Evolutionary conservation across 257 asterid genomes (phyloP).

Genomic region (Salvia splendens): DNA sequence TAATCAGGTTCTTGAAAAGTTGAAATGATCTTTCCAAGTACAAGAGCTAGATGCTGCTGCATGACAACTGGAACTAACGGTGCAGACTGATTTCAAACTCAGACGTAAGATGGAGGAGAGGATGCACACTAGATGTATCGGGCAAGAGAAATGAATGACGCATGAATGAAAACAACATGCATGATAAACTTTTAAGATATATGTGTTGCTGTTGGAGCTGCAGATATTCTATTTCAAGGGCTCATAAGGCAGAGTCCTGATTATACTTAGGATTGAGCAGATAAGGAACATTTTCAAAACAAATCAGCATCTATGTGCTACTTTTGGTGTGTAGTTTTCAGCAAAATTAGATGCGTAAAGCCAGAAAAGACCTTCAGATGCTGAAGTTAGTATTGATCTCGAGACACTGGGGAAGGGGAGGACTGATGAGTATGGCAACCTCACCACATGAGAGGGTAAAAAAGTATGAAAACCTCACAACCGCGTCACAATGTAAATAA

Average conservation of each 20-base stretch:
- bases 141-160: slow-evolving; percentile 2
- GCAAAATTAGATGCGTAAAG: neutral
- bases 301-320: slow-evolving; percentile 12
- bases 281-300: slow-evolving; percentile 22
- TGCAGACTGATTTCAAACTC: slow-evolving; percentile 25
- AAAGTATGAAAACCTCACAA: neutral
- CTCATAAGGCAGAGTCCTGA: slow-evolving; percentile 17
- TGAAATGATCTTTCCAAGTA: neutral
- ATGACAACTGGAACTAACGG: slow-evolving; percentile 32
- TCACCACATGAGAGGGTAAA: too few species aligned
- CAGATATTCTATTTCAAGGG: slow-evolving; percentile 36
- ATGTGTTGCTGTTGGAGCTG: slow-evolving; percentile 4
- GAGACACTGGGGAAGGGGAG: neutral
- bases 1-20: slow-evolving; percentile 20
- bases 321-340: neutral
- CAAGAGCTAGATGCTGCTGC: slow-evolving; percentile 27
- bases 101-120: slow-evolving; percentile 24
- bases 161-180: slow-evolving; percentile 1
- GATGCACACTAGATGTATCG: neutral
- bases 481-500: slow-evolving; percentile 10
- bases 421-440: neutral
- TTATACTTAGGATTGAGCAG: slow-evolving; percentile 10
- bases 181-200: slow-evolving; percentile 13
- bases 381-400: neutral
- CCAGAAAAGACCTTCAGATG: neutral